Evolutionary conservation across 2,329 filamentous ascomycete genomes (phyloP), one percentile per base, ranked within the genome.

Genomic region (Capronia coronata): DNA sequence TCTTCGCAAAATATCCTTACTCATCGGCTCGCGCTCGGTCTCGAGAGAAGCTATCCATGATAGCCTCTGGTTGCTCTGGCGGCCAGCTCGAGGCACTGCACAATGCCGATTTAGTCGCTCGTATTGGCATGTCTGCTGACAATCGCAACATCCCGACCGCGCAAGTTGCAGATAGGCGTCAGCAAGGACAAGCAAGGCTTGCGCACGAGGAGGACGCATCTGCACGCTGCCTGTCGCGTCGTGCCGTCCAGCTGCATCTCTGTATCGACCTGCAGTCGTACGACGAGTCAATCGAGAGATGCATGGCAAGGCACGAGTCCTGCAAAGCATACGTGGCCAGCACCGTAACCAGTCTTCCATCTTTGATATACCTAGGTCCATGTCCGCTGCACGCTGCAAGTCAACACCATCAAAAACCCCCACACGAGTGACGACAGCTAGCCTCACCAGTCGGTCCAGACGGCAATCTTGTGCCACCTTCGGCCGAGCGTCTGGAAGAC

Each of bases 171-270:
- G 41, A 48, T 43, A 47, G 43, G 47, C 46, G 46, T 40, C 35
- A 49, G 25, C 25, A 41, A 30, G 35, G 19, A 34, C 8, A 34
- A 46, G 19, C 19, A n/a, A 23, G 18, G 43, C 51, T 25, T 38
- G 27, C 34, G 21, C 35, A 48, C 11, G 16, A 23, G 14, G 41
- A 48, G 22, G 21, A 42, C 37, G 48, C 45, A 42, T 47, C 48
- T 51, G 52, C 52, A 46, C 21, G 25, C 44, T 39, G 52, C 52
- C 48, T 54, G 25, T 51, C 52, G 48, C 52, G 38, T 51, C 52
- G 52, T 48, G 52, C 52, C 52, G 52, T 45, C 40, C 52, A 54
- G 52, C 52, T 54, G 52, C 52, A 41, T 39, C 34, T 19, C 45
- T 32, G 38, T n/a, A n/a, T n/a, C n/a, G n/a, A n/a, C n/a, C n/a